Evolutionary conservation across 768 basidiomycete genomes (phyloP).

Genomic region (Chalciporus pseudorubinellus): DNA sequence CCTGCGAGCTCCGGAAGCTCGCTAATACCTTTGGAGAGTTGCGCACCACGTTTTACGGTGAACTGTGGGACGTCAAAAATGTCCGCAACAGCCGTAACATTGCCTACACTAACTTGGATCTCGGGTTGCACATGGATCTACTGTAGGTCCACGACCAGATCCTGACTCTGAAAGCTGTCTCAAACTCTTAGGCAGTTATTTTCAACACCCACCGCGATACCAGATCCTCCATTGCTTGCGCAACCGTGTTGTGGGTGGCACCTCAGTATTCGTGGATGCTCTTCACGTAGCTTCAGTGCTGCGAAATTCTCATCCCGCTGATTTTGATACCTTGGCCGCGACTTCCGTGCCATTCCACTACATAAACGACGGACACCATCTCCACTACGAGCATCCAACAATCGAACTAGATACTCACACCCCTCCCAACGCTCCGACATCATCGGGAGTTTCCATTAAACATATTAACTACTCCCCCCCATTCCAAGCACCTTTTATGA

Average conservation of each 20-base stretch:
- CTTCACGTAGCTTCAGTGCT: slow-evolving; percentile 60
- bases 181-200: slow-evolving; percentile 58
- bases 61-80: slow-evolving; percentile 84
- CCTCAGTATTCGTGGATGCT: slow-evolving; percentile 84
- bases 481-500: slow-evolving; percentile 81
- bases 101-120: slow-evolving; percentile 87
- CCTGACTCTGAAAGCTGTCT: not conserved
- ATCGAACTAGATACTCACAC: slow-evolving; percentile 53
- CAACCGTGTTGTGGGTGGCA: slow-evolving; percentile 80
- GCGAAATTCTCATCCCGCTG: slow-evolving; percentile 41
- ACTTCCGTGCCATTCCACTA: slow-evolving; percentile 87
- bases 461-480: slow-evolving; percentile 93
- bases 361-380: slow-evolving; percentile 84
- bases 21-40: slow-evolving; percentile 72
- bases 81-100: slow-evolving; percentile 78
- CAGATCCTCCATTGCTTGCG: slow-evolving; percentile 91
- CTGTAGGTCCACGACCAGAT: slow-evolving; percentile 52
- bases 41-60: slow-evolving; percentile 86
- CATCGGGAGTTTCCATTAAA: slow-evolving; percentile 37
- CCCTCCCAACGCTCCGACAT: not conserved
- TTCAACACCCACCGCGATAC: slow-evolving; percentile 85
- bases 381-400: slow-evolving; percentile 69
- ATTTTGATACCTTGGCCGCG: slow-evolving; percentile 56
- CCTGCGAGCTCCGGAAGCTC: slow-evolving; percentile 67
- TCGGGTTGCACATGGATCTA: slow-evolving; percentile 92